A percentile compares a stretch with the other conserved stretches of the same genome.
phyloP scores from a whole-genome alignment of 2,329 filamentous ascomycete species.

The Penicillium sp. region DNA sequence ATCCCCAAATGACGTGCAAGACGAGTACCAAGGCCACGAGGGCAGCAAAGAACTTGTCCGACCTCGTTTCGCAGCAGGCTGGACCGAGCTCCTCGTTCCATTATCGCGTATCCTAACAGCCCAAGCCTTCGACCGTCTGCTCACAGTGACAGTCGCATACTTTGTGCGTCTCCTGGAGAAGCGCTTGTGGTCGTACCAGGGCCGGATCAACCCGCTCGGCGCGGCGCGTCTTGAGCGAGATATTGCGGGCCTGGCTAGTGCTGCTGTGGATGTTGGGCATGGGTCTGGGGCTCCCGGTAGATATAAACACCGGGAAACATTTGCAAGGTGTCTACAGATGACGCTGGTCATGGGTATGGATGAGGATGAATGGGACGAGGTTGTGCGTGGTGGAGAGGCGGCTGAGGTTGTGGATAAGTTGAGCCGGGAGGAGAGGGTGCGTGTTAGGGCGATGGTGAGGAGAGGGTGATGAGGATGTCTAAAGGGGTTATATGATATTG shows the following conservation, averaged over 20 bases:
- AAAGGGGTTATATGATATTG: neutral
- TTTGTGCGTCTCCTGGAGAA: constrained; percentile 80
- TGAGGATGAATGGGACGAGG: constrained; percentile 88
- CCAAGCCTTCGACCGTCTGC: constrained; percentile 68
- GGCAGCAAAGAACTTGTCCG: constrained; percentile 63
- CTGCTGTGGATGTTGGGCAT: constrained; percentile 40
- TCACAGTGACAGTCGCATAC: constrained; percentile 68
- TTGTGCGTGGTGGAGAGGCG: constrained; percentile 49
- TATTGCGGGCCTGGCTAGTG: constrained; percentile 65
- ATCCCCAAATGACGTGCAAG: constrained; percentile 13
- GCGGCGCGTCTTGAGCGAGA: constrained; percentile 81
- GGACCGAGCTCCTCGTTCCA: constrained; percentile 80
- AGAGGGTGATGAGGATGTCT: constrained; percentile 2
- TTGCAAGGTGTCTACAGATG: constrained; percentile 72
- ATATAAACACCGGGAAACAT: constrained; percentile 73
- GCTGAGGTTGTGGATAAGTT: constrained; percentile 60
- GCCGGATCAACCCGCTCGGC: constrained; percentile 73
- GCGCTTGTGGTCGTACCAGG: constrained; percentile 73
- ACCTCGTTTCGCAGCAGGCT: constrained; percentile 75
- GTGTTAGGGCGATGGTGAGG: constrained; percentile 65
- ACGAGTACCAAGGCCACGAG: constrained; percentile 36
- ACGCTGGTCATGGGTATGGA: constrained; percentile 90
- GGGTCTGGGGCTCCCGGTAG: constrained; percentile 43
- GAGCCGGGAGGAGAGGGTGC: constrained; percentile 65
- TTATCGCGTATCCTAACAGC: constrained; percentile 78